A percentile compares a stretch with the other conserved stretches of the same genome.
These are phyloP conservation scores for Psophocarpus tetragonolobus DNA, from an alignment of 306 rosid genomes.

Conservation along the genomic window DNA sequence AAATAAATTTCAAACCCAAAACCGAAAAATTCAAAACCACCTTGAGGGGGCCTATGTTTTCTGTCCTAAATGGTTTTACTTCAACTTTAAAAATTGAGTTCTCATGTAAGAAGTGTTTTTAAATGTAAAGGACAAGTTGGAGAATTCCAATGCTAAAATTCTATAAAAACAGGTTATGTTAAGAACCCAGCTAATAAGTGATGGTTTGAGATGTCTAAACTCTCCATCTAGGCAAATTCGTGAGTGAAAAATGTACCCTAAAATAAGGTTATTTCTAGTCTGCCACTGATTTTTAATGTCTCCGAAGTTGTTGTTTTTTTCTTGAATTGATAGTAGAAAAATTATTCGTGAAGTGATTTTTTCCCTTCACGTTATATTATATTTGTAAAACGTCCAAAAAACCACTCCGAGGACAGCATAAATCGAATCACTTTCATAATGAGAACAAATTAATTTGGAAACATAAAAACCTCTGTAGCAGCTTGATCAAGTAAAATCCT, in stretches of 20 bases:
- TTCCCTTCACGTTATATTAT: not conserved
- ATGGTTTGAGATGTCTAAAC: too few species aligned
- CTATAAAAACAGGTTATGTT: too few species aligned
- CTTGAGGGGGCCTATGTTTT: too few species aligned
- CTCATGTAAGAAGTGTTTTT: too few species aligned
- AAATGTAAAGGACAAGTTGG: too few species aligned
- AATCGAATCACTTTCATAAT: not conserved
- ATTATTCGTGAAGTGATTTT: not conserved
- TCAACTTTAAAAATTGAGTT: too few species aligned
- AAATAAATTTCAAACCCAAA: too few species aligned
- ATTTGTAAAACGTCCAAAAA: not conserved
- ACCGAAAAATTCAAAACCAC: too few species aligned
- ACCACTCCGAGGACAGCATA: not conserved
- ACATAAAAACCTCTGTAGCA: not conserved
- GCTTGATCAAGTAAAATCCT: conserved; percentile 14
- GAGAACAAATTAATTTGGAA: not conserved
- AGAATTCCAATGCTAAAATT: too few species aligned
- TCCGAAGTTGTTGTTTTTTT: not conserved
- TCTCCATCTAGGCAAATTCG: not conserved
- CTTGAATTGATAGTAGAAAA: not conserved
- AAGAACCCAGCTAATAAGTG: too few species aligned
- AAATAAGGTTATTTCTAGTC: not conserved
- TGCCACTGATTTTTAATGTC: not conserved
- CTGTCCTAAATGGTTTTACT: too few species aligned
- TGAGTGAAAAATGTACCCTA: not conserved